phyloP scores from a whole-genome alignment of 2,329 filamentous ascomycete species.

The Clarireedia sp. region DNA sequence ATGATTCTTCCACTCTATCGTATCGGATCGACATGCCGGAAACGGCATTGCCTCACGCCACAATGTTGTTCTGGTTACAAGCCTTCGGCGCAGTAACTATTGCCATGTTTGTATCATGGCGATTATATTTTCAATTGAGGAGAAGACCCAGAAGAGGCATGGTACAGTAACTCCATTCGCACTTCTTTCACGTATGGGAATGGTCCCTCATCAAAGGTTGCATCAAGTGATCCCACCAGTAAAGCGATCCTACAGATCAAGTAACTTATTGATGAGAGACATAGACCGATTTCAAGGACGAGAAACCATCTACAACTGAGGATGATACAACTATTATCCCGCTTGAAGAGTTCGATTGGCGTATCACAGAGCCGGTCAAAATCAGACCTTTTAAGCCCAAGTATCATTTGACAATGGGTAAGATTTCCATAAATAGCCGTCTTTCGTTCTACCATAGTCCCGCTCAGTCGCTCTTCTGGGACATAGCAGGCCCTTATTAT shows the following conservation, averaged over 20 bases:
- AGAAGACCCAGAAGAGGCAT: background rate
- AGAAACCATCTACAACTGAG: background rate
- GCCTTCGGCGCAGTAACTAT: background rate
- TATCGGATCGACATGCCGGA: too few species aligned
- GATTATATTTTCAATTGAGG: background rate
- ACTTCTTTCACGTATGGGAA: background rate
- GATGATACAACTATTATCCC: conserved; percentile 23
- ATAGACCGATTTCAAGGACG: background rate
- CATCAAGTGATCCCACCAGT: background rate
- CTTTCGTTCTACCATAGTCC: too few species aligned
- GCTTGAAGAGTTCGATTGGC: conserved; percentile 42
- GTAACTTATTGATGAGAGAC: background rate
- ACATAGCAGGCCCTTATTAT: too few species aligned
- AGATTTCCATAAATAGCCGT: conserved; percentile 3
- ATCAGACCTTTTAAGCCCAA: conserved; percentile 52
- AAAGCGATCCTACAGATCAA: background rate
- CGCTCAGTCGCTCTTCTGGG: too few species aligned
- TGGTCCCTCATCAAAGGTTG: background rate
- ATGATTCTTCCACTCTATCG: too few species aligned
- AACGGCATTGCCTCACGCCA: background rate
- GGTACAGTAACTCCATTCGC: background rate
- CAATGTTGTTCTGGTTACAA: background rate
- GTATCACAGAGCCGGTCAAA: conserved; percentile 42
- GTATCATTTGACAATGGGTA: conserved; percentile 60
- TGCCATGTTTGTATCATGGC: background rate